phyloP scores from a whole-genome alignment of 192 early-diverging fungal genomes.

The Umbelopsis isabellina region DNA sequence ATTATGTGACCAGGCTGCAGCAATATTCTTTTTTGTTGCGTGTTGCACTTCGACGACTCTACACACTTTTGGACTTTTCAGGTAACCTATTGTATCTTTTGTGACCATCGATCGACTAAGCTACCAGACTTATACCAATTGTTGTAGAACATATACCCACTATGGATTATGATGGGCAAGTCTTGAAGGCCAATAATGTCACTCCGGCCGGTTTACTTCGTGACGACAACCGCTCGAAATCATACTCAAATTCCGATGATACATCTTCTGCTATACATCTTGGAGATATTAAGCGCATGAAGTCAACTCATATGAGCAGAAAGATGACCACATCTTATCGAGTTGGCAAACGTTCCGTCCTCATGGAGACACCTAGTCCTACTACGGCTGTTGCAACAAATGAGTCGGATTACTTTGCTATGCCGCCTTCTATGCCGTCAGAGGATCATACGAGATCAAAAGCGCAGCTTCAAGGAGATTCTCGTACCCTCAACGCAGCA shows the following conservation, averaged over 20 bases:
- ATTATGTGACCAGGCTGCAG: conserved; percentile 82
- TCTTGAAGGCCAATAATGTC: neutral
- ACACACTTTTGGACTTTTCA: conserved; percentile 65
- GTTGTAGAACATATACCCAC: conserved; percentile 8
- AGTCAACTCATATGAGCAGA: conserved; percentile 52
- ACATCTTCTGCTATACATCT: conserved; percentile 46
- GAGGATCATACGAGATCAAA: too few species aligned
- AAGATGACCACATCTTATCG: conserved; percentile 36
- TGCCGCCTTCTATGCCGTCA: neutral
- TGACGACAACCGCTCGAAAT: conserved; percentile 51
- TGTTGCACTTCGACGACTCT: conserved; percentile 81
- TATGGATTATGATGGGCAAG: conserved; percentile 6
- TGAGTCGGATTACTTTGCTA: neutral
- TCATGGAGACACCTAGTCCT: conserved; percentile 52
- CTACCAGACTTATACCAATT: neutral
- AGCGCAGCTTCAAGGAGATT: too few species aligned
- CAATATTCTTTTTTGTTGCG: conserved; percentile 91
- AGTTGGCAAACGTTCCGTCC: conserved; percentile 52
- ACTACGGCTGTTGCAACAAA: conserved; percentile 28
- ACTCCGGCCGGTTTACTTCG: conserved; percentile 36
- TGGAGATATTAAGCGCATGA: conserved; percentile 60
- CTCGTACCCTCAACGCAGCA: neutral
- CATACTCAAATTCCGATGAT: conserved; percentile 50
- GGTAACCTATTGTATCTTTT: conserved; percentile 1
- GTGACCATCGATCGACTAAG: too few species aligned